Evolutionary conservation across 1,284 basidiomycete genomes (phyloP).

Genomic region (Prillingera fragicola): DNA sequence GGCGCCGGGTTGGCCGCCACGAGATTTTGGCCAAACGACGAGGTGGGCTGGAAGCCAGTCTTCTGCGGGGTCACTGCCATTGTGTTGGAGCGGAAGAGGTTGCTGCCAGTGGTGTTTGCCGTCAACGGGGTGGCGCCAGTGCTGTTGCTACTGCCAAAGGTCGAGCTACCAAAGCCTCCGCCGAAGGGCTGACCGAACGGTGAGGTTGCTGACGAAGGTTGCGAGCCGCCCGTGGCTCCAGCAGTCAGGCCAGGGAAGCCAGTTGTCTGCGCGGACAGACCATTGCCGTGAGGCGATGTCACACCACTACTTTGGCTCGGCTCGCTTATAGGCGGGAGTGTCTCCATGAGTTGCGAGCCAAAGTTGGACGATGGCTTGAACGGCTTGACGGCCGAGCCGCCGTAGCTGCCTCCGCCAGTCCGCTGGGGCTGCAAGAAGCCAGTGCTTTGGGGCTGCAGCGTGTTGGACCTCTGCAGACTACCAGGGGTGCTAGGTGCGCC

Average conservation of each 20-base stretch:
- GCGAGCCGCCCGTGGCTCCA: not conserved
- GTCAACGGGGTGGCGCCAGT: not conserved
- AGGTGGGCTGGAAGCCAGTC: slow-evolving; percentile 69
- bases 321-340: slow-evolving; percentile 58
- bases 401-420: slow-evolving; percentile 80
- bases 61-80: slow-evolving; percentile 19
- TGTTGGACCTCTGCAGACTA: slow-evolving; percentile 4
- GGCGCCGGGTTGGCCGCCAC: slow-evolving; percentile 45
- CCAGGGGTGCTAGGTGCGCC: slow-evolving; percentile 4
- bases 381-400: slow-evolving; percentile 62
- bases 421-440: slow-evolving; percentile 60
- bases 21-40: slow-evolving; percentile 74
- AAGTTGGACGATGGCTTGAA: slow-evolving; percentile 90
- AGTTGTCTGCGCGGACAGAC: slow-evolving; percentile 16
- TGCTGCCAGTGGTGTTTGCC: not conserved
- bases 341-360: slow-evolving; percentile 71
- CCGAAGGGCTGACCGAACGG: slow-evolving; percentile 4
- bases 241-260: slow-evolving; percentile 15
- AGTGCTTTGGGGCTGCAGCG: slow-evolving; percentile 12
- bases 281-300: slow-evolving; percentile 2
- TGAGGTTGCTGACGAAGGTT: not conserved
- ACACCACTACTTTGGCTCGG: slow-evolving; percentile 2
- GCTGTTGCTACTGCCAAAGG: no score
- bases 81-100: not conserved
- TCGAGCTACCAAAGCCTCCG: not conserved